Conservation (phyloP, 2,329 filamentous ascomycete genomes). For the Diaporthe batatas region DNA sequence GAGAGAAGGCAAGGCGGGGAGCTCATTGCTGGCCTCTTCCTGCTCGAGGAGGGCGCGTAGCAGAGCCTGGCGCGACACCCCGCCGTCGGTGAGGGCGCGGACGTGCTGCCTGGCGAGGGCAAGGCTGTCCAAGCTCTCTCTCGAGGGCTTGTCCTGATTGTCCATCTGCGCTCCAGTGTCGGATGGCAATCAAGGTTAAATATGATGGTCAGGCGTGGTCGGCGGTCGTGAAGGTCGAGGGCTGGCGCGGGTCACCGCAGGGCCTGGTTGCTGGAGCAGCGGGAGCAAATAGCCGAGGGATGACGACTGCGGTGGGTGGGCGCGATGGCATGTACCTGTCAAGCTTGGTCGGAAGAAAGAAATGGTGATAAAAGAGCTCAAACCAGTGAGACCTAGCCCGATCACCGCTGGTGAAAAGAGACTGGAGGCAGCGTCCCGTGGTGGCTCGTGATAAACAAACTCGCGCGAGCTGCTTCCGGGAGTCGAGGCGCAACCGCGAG, state of each 20-base stretch:
- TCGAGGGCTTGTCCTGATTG: conserved; percentile 45
- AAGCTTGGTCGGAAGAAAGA: conserved; percentile 28
- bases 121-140: conserved; percentile 49
- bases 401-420: conserved; percentile 33
- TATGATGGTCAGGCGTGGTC: conserved; percentile 18
- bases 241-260: too few relatives aligned
- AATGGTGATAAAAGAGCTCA: conserved; percentile 36
- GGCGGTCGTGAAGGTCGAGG: too few relatives aligned
- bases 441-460: conserved; percentile 34
- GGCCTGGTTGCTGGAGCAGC: conserved; percentile 28
- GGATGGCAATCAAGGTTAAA: conserved; percentile 27
- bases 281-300: conserved; percentile 15
- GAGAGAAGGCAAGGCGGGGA: conserved; percentile 36
- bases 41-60: conserved; percentile 52
- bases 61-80: conserved; percentile 50
- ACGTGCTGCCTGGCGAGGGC: conserved; percentile 51
- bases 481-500: conserved; percentile 22
- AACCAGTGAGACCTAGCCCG: conserved; percentile 38
- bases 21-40: conserved; percentile 42
- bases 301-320: conserved; percentile 17
- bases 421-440: conserved; percentile 29
- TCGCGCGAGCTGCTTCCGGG: conserved; percentile 25
- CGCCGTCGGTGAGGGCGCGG: conserved; percentile 49
- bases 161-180: conserved; percentile 43
- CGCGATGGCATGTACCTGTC: conserved; percentile 20